phyloP scores from a whole-genome alignment of 495 filamentous ascomycete genomes.

The Podospora didyma region DNA sequence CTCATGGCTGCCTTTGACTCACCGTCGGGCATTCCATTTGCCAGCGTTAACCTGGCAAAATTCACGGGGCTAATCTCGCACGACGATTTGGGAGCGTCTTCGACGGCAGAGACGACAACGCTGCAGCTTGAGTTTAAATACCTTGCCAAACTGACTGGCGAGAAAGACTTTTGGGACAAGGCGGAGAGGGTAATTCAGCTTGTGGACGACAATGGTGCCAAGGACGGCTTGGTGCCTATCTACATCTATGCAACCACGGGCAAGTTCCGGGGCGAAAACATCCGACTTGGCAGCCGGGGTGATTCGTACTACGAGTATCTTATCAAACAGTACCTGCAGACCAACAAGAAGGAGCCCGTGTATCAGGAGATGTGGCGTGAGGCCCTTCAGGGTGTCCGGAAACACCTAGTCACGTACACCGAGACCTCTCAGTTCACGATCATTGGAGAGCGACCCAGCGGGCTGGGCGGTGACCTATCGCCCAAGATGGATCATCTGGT shows the following conservation, averaged over 20 bases:
- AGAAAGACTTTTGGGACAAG: constrained; percentile 83
- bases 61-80: constrained; percentile 73
- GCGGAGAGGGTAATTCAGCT: constrained; percentile 89
- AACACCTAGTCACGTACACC: constrained; percentile 87
- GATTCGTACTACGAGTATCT: constrained; percentile 98
- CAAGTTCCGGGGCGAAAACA: constrained; percentile 74
- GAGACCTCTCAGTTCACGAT: constrained; percentile 75
- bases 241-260: constrained; percentile 80
- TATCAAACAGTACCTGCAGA: constrained; percentile 95
- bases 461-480: constrained; percentile 57
- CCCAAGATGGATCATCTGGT: constrained; percentile 98
- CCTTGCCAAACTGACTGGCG: constrained; percentile 88
- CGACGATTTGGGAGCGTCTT: constrained; percentile 82
- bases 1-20: constrained; percentile 86
- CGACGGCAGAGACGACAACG: constrained; percentile 87
- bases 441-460: constrained; percentile 77
- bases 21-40: constrained; percentile 78
- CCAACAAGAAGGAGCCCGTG: constrained; percentile 75
- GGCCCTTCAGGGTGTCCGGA: constrained; percentile 76
- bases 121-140: constrained; percentile 98
- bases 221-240: constrained; percentile 87
- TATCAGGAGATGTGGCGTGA: constrained; percentile 94
- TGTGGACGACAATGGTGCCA: constrained; percentile 69
- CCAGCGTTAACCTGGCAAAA: constrained; percentile 82
- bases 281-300: constrained; percentile 86